A percentile compares a stretch with the other conserved stretches of the same genome.
These are phyloP conservation scores for Escovopsis sp. DNA, from an alignment of 2,329 filamentous ascomycete species.

Conservation along the genomic window DNA sequence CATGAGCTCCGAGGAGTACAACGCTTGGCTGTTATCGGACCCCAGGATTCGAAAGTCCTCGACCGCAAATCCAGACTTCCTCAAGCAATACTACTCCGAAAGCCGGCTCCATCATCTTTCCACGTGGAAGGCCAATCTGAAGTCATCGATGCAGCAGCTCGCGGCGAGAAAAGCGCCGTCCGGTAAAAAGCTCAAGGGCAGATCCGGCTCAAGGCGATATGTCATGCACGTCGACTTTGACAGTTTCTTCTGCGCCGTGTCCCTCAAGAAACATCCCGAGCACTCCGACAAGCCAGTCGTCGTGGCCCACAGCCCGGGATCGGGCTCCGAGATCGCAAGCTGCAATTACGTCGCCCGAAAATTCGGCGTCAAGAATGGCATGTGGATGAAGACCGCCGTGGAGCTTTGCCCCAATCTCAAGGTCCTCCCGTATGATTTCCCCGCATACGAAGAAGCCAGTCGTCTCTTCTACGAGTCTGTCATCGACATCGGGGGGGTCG, in stretches of 20 bases:
- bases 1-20: constrained; percentile 85
- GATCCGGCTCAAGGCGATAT: constrained; percentile 56
- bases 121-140: constrained; percentile 91
- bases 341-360: constrained; percentile 87
- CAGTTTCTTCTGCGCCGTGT: constrained; percentile 94
- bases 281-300: constrained; percentile 67
- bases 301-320: constrained; percentile 74
- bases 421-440: constrained; percentile 89
- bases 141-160: constrained; percentile 71
- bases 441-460: constrained; percentile 86
- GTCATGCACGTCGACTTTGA: constrained; percentile 96
- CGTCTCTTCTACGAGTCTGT: constrained; percentile 76
- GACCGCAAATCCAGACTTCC: constrained; percentile 81
- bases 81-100: constrained; percentile 90
- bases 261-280: constrained; percentile 61
- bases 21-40: constrained; percentile 69
- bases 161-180: constrained; percentile 51
- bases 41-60: constrained; percentile 78
- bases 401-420: constrained; percentile 76
- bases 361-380: constrained; percentile 87
- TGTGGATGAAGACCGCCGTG: constrained; percentile 94
- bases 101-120: constrained; percentile 90
- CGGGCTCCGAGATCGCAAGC: constrained; percentile 87
- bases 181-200: constrained; percentile 31
- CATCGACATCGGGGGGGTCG: constrained; percentile 60